Evolutionary conservation across 73 alveolate species (phyloP).

Genomic region (Stentor coeruleus): DNA sequence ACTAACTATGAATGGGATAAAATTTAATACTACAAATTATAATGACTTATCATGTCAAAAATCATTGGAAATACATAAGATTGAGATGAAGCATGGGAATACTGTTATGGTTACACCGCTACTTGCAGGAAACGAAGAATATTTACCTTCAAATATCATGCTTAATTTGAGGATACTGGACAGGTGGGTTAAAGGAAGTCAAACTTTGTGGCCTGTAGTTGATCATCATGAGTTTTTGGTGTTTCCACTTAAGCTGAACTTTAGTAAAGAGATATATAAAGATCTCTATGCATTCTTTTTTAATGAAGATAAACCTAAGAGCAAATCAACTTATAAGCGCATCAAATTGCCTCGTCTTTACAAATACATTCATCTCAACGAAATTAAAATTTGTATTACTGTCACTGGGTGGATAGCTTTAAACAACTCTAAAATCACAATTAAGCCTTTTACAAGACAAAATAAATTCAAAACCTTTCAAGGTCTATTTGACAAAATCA

Average conservation of each 20-base stretch:
- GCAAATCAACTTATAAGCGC: neutral
- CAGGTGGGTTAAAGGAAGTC: neutral
- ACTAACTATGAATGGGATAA: neutral
- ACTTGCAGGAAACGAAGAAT: neutral
- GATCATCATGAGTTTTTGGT: conserved; percentile 4
- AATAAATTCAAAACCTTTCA: neutral
- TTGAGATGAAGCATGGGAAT: neutral
- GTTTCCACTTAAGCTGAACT: neutral
- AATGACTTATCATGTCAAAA: conserved; percentile 7
- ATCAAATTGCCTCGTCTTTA: neutral
- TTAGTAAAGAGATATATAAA: neutral
- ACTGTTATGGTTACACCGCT: neutral
- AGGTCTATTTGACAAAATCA: neutral
- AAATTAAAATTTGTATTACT: neutral
- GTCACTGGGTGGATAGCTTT: conserved; percentile 16
- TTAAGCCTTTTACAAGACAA: neutral
- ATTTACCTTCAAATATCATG: conserved; percentile 6
- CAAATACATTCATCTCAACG: conserved; percentile 9
- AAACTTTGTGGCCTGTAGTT: neutral
- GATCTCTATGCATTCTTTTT: conserved; percentile 8
- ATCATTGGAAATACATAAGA: conserved; percentile 1
- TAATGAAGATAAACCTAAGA: neutral
- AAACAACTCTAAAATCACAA: neutral
- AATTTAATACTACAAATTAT: neutral
- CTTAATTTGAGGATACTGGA: neutral